These are phyloP conservation scores for Linum usitatissimum DNA, from an alignment of 345 rosid species.

Conservation along the genomic window DNA sequence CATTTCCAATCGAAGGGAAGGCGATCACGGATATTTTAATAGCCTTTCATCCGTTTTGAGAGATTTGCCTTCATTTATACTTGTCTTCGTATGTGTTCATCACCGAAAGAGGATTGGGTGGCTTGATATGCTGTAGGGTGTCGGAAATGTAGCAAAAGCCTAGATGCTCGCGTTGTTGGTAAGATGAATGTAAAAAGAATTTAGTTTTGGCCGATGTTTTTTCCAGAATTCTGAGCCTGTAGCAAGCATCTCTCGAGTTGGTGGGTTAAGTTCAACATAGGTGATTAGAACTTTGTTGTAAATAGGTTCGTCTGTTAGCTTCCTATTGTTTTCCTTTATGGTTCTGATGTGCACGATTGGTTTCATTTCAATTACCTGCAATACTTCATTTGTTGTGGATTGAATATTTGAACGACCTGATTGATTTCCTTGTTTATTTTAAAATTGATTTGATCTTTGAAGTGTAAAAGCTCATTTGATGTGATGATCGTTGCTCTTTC, in stretches of 20 bases:
- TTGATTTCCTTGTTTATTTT: neutral
- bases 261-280: neutral
- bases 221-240: neutral
- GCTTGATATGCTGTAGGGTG: neutral
- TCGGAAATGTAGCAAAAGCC: neutral
- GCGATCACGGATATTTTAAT: neutral
- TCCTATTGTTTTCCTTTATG: no score
- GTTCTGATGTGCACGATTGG: neutral
- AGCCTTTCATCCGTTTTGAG: neutral
- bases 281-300: neutral
- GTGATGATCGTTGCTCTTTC: slow-evolving; percentile 11
- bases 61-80: neutral
- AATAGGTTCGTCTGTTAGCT: neutral
- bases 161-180: neutral
- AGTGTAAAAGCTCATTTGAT: slow-evolving; percentile 1
- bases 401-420: neutral
- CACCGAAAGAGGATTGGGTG: neutral
- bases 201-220: neutral
- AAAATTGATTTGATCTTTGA: neutral
- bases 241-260: neutral
- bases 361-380: neutral
- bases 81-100: neutral
- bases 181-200: neutral
- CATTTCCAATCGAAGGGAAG: neutral
- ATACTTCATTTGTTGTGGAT: neutral